Percentiles rank a stretch among this genome's conserved stretches.
These are phyloP conservation scores for Kwoniella mangroviensis DNA, from an alignment of 768 basidiomycete genomes.

Conservation along the genomic window DNA sequence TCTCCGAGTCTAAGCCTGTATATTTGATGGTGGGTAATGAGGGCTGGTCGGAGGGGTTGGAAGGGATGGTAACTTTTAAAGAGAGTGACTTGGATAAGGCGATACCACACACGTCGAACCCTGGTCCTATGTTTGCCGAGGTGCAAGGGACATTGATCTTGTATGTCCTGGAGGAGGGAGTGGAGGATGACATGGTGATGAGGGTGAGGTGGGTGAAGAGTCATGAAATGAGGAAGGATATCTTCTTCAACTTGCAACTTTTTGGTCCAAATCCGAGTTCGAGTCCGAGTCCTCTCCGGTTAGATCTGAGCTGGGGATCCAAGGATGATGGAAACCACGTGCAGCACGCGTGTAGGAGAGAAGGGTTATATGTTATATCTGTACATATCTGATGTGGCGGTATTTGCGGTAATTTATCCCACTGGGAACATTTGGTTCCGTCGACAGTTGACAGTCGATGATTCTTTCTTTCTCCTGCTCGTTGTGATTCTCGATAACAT, in stretches of 20 bases:
- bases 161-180: constrained; percentile 55
- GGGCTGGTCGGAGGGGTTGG: constrained; percentile 34
- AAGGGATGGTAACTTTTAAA: constrained; percentile 66
- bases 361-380: not conserved
- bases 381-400: not conserved
- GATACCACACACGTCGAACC: constrained; percentile 98
- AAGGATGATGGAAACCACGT: not conserved
- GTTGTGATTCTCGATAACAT: not conserved
- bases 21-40: constrained; percentile 70
- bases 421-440: not conserved
- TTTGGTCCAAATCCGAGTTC: not conserved
- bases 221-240: not conserved
- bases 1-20: constrained; percentile 83
- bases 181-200: constrained; percentile 22
- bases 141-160: constrained; percentile 91
- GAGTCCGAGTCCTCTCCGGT: not conserved
- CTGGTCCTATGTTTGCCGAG: constrained; percentile 97
- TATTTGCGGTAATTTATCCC: constrained; percentile 7
- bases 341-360: not conserved
- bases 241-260: not conserved
- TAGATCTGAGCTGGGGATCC: too few relatives aligned
- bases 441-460: not conserved
- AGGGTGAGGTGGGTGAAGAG: not conserved
- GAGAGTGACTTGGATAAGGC: constrained; percentile 85
- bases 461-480: not conserved